phyloP scores from a whole-genome alignment of 495 filamentous ascomycete species.

The Penicillium argentinense region DNA sequence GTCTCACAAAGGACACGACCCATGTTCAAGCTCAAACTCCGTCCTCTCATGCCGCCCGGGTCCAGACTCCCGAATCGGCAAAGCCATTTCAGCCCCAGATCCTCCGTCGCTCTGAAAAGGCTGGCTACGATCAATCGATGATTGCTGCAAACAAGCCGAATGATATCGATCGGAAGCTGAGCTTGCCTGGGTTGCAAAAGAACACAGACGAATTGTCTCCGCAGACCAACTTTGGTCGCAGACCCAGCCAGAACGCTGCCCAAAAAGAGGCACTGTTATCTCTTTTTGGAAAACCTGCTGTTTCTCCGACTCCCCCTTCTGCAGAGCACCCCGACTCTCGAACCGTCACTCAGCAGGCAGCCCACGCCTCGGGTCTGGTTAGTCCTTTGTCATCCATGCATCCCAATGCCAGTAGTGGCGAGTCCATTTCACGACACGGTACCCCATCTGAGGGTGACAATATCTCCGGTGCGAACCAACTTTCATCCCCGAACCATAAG shows the following conservation, averaged over 20 bases:
- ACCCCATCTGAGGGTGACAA: conserved; percentile 45
- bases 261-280: conserved; percentile 70
- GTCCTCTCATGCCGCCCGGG: conserved; percentile 15
- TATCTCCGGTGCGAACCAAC: conserved; percentile 37
- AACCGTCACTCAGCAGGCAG: conserved; percentile 15
- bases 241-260: conserved; percentile 51
- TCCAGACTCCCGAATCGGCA: conserved; percentile 28
- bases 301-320: conserved; percentile 24
- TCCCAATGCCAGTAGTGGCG: conserved; percentile 31
- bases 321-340: conserved; percentile 26
- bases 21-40: conserved; percentile 16
- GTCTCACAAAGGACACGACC: conserved; percentile 12
- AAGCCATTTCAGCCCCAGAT: conserved; percentile 62
- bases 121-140: conserved; percentile 26
- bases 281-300: conserved; percentile 63
- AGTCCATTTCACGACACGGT: conserved; percentile 40
- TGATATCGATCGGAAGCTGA: conserved; percentile 14
- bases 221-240: conserved; percentile 33
- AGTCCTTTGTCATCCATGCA: conserved; percentile 49
- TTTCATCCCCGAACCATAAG: conserved; percentile 69
- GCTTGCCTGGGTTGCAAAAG: conserved; percentile 5
- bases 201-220: conserved; percentile 7
- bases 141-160: conserved; percentile 6
- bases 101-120: conserved; percentile 51
- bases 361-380: conserved; percentile 33